phyloP scores from a whole-genome alignment of 495 filamentous ascomycete species.

The Annulohypoxylon bovei region DNA sequence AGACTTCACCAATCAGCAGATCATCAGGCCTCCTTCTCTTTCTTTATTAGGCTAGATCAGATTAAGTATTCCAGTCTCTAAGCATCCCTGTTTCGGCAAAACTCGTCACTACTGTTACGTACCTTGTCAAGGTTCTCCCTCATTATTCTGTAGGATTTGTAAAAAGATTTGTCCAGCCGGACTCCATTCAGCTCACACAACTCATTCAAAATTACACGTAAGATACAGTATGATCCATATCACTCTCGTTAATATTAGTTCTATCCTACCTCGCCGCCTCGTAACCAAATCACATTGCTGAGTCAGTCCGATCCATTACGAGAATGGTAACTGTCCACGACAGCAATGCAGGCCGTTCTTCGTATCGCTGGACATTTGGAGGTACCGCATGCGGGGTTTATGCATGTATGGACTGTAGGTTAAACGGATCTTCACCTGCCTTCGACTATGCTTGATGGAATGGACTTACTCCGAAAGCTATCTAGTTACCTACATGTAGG shows the following conservation, averaged over 20 bases:
- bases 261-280: neutral
- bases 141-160: neutral
- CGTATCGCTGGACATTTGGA: conserved; percentile 29
- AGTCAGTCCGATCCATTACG: conserved; percentile 17
- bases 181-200: too few species aligned
- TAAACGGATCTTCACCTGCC: conserved; percentile 28
- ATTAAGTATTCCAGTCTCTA: conserved; percentile 11
- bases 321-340: conserved; percentile 33
- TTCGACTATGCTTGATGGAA: neutral
- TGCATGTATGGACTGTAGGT: conserved; percentile 27
- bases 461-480: conserved; percentile 4
- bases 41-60: conserved; percentile 23
- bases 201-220: conserved; percentile 1
- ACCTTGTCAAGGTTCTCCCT: neutral
- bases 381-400: conserved; percentile 35
- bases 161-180: neutral
- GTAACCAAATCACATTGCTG: conserved; percentile 8
- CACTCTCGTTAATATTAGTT: conserved; percentile 5
- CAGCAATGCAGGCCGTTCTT: conserved; percentile 29
- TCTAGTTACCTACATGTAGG: conserved; percentile 1
- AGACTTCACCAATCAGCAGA: conserved; percentile 23
- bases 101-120: neutral
- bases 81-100: conserved; percentile 13
- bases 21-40: conserved; percentile 15
- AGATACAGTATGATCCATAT: neutral